phyloP scores from a whole-genome alignment of 768 basidiomycete genomes.

The Leccinum uliginosum region DNA sequence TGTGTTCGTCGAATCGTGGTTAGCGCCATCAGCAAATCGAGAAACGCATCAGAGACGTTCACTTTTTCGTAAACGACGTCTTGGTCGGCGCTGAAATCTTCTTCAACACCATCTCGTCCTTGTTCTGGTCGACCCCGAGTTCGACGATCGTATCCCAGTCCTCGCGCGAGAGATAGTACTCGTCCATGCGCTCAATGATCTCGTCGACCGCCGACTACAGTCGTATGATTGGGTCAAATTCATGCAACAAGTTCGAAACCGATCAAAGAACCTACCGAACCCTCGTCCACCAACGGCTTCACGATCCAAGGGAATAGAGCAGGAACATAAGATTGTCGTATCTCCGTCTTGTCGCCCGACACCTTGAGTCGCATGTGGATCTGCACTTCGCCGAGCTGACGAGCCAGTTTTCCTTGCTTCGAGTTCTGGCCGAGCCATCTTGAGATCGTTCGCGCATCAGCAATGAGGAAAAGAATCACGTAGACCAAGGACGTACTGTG shows the following conservation, averaged over 20 bases:
- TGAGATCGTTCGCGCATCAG: constrained; percentile 1
- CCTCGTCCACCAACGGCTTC: constrained; percentile 68
- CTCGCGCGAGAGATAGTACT: constrained; percentile 88
- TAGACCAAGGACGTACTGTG: constrained; percentile 54
- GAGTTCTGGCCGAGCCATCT: constrained; percentile 99
- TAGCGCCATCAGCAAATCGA: too few relatives aligned
- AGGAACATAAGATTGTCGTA: constrained; percentile 88
- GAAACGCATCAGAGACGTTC: not conserved
- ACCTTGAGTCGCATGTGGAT: constrained; percentile 93
- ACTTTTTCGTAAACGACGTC: constrained; percentile 82
- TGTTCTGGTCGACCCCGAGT: constrained; percentile 79
- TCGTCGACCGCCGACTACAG: constrained; percentile 57
- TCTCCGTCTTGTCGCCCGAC: constrained; percentile 85
- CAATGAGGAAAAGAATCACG: not conserved
- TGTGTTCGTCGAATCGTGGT: constrained; percentile 24
- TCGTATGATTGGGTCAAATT: not conserved
- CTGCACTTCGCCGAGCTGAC: constrained; percentile 86
- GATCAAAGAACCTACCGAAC: constrained; percentile 54
- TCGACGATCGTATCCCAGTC: constrained; percentile 98
- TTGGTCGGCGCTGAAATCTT: constrained; percentile 82
- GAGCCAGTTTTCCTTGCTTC: constrained; percentile 75
- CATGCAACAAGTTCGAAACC: not conserved
- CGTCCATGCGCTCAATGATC: constrained; percentile 87
- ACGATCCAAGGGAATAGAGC: constrained; percentile 81
- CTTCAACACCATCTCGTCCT: constrained; percentile 73